Conservation (phyloP, 2,329 filamentous ascomycete genomes). For the Epichloe glyceriae region DNA sequence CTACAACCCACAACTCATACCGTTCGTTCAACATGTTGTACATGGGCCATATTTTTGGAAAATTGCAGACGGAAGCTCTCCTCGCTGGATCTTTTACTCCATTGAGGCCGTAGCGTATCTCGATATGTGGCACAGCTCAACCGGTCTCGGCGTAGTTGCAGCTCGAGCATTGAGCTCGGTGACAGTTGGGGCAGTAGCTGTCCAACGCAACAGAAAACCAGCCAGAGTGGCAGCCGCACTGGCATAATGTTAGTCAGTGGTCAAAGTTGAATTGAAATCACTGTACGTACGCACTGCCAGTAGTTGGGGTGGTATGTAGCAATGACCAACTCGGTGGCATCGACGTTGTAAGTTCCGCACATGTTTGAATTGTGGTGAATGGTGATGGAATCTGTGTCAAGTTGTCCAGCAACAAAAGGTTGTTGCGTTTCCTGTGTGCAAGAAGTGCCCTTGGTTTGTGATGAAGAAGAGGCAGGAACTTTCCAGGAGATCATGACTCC, state of each 20-base stretch:
- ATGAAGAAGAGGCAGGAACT: not conserved
- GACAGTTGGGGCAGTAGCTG: slow-evolving; percentile 11
- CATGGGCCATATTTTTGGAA: not conserved
- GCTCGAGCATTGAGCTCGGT: slow-evolving; percentile 8
- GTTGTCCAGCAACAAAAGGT: not conserved
- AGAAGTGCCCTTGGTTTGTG: not conserved
- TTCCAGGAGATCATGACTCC: not conserved
- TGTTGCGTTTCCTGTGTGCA: not conserved
- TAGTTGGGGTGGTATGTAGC: not conserved
- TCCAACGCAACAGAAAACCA: slow-evolving; percentile 11
- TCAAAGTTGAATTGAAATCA: not conserved
- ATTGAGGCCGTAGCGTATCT: not conserved
- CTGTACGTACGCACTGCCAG: slow-evolving; percentile 10
- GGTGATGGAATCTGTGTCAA: not conserved
- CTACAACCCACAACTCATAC: not conserved
- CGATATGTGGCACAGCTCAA: not conserved
- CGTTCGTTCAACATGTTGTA: not conserved
- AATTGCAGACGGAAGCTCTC: not conserved
- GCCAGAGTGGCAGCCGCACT: slow-evolving; percentile 11
- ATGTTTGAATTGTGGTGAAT: not conserved
- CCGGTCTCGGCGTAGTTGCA: slow-evolving; percentile 11
- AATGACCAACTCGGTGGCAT: not conserved
- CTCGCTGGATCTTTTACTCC: not conserved
- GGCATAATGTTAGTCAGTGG: not conserved
- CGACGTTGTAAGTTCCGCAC: not conserved